A percentile compares a stretch with the other conserved stretches of the same genome.
Conservation (phyloP, 768 basidiomycete species). For the Russula brevipes region DNA sequence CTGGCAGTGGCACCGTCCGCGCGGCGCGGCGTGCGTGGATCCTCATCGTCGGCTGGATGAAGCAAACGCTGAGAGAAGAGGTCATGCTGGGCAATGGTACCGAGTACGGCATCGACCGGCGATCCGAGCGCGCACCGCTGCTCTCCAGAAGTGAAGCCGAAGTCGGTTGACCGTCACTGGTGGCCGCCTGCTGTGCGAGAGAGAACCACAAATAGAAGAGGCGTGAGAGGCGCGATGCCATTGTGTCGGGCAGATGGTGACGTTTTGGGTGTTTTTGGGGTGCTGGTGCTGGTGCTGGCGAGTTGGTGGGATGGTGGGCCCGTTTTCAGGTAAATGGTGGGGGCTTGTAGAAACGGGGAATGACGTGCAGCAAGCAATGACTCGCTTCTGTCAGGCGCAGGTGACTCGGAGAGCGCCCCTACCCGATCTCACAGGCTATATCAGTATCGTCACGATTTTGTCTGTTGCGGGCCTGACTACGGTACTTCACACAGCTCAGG, state of each 20-base stretch:
- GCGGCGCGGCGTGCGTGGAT: neutral
- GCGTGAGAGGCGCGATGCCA: neutral
- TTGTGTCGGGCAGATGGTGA: neutral
- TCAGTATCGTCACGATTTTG: neutral
- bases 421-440: neutral
- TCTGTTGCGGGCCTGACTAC: no score
- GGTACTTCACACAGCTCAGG: no score
- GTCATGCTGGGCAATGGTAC: no score
- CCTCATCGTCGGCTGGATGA: neutral
- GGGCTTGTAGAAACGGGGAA: neutral
- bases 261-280: slow-evolving; percentile 4
- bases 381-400: neutral
- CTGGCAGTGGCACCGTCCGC: neutral
- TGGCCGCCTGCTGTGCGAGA: neutral
- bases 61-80: neutral
- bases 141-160: neutral
- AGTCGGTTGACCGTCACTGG: neutral
- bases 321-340: neutral
- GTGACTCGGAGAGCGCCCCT: neutral
- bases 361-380: neutral
- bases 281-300: no score
- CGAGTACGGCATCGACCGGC: neutral
- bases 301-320: neutral
- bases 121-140: slow-evolving; percentile 10
- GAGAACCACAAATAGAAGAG: neutral